Evolutionary conservation across 306 rosid species (phyloP), one percentile per base, ranked within the genome.

Genomic region (Alnus glutinosa): DNA sequence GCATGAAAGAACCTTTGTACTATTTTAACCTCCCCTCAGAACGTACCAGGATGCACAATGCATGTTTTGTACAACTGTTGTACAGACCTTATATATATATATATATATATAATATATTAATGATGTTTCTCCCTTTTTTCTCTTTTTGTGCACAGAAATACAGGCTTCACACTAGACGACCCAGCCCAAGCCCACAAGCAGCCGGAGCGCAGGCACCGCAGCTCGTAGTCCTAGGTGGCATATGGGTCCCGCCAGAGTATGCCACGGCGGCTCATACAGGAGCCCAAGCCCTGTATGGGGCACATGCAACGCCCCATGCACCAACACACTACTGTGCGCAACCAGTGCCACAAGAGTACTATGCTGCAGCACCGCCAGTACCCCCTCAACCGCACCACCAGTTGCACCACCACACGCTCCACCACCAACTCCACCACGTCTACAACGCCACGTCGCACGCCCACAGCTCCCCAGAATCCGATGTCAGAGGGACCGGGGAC

Each of bases 161-260:
- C 55, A 91, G 99, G 85, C 94, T 96, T 64, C 99, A 96, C 80
- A 96, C 99, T 0, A 90, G 99, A 82, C 83, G 99, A 77, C 99
- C 98, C 10, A 91, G 98, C 81, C 94, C 97, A 77, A 90, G 88
- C 86, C 90, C 96, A 83, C 99, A 91, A 74, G 50, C 88, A n/a
- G 64, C 80, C 4, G 97, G 93, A 59, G 87, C 87, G 49, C 92
- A 90, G 30, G 71, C 93, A 1, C 92, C 98, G 0, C 99, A 91
- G 63, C 81, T 96, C 2, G 98, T 96, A 6, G 96, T 96, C 64
- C 85, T 93, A 19, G 96, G 99, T 18, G 94, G 99, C 50, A 93
- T 96, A 58, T 96, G 99, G 99, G 99, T 96, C 72, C 96, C 92
- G 69, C 97, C 91, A 7, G 99, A 96, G 79, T 96, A 96, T 49